Evolutionary conservation across 148 eudicot species (phyloP).

Genomic region (Vaccinium vitisidaea): DNA sequence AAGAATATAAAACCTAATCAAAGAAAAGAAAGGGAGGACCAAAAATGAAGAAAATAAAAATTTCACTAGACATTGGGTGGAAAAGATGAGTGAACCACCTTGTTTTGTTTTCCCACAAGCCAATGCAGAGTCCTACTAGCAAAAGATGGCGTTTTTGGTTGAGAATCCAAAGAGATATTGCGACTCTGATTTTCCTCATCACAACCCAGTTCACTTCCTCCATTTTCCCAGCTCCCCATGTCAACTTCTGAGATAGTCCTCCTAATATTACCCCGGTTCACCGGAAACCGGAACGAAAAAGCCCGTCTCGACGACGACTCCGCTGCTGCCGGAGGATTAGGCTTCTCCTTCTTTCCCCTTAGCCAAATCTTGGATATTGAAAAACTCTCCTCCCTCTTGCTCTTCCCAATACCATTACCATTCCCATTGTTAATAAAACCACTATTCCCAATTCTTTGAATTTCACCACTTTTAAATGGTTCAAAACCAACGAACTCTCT

Average conservation of each 20-base stretch:
- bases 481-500: constrained; percentile 60
- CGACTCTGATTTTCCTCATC: constrained; percentile 65
- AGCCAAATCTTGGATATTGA: constrained; percentile 79
- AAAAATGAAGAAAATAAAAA: not conserved
- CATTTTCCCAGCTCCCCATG: constrained; percentile 24
- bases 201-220: constrained; percentile 36
- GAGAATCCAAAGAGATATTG: constrained; percentile 49
- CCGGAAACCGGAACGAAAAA: constrained; percentile 48
- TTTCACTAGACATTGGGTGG: constrained; percentile 8
- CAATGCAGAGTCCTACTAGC: constrained; percentile 65
- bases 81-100: constrained; percentile 59
- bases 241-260: constrained; percentile 2
- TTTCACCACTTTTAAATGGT: constrained; percentile 31
- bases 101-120: constrained; percentile 78
- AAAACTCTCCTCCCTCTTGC: constrained; percentile 61
- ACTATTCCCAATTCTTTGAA: constrained; percentile 69
- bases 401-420: constrained; percentile 25
- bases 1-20: not conserved
- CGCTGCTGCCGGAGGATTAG: constrained; percentile 4
- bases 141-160: constrained; percentile 50
- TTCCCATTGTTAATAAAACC: constrained; percentile 26
- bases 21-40: not conserved
- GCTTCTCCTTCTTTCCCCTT: constrained; percentile 42
- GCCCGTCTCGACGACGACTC: constrained; percentile 29
- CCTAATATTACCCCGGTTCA: constrained; percentile 16